These are phyloP conservation scores for Wickerhamomyces subpelliculosus DNA, from an alignment of 805 yeast genomes.

Conservation along the genomic window DNA sequence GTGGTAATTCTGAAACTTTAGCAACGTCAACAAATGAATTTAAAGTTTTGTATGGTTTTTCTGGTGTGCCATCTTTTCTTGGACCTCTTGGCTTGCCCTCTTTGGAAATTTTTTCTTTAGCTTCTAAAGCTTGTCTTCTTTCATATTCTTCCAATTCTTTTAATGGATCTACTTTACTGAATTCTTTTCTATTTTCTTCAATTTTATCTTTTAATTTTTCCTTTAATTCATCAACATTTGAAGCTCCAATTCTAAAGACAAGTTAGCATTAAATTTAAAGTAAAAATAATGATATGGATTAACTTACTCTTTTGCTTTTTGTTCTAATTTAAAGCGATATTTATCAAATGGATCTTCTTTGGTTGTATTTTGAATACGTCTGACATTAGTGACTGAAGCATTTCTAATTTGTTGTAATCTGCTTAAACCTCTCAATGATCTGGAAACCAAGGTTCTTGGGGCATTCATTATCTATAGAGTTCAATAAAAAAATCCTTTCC, in stretches of 20 bases:
- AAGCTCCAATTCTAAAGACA: slow-evolving; percentile 29
- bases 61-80: slow-evolving; percentile 29
- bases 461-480: neutral
- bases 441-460: neutral
- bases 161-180: slow-evolving; percentile 63
- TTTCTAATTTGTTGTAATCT: slow-evolving; percentile 5
- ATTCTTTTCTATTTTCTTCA: slow-evolving; percentile 44
- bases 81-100: slow-evolving; percentile 26
- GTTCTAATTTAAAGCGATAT: slow-evolving; percentile 29
- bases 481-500: no score
- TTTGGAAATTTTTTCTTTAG: slow-evolving; percentile 19
- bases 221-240: slow-evolving; percentile 51
- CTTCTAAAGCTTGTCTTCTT: slow-evolving; percentile 23
- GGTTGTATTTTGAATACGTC: slow-evolving; percentile 10
- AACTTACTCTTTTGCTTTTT: slow-evolving; percentile 29
- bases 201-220: slow-evolving; percentile 57
- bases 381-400: slow-evolving; percentile 14
- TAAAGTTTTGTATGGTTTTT: slow-evolving; percentile 63
- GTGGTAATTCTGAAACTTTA: slow-evolving; percentile 49
- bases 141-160: slow-evolving; percentile 56
- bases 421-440: neutral
- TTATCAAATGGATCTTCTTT: slow-evolving; percentile 21
- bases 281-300: slow-evolving; percentile 2
- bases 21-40: slow-evolving; percentile 63
- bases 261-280: neutral